Evolutionary conservation across 1,139 yeast genomes (phyloP).

Genomic region (Pichia inconspicua): DNA sequence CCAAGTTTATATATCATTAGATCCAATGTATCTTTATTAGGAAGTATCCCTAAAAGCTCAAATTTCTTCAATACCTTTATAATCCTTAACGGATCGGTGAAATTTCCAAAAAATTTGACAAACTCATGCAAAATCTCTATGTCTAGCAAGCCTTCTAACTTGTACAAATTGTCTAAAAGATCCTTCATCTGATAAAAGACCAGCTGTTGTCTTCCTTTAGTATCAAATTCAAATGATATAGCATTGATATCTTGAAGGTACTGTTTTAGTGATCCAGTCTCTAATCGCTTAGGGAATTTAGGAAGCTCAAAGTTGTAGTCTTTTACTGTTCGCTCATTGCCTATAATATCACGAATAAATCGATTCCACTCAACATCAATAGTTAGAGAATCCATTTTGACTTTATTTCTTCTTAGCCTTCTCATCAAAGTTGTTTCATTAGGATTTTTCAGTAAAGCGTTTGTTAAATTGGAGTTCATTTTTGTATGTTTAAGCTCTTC

Average conservation of each 20-base stretch:
- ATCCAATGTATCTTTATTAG: conserved; percentile 10
- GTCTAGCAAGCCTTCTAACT: conserved; percentile 8
- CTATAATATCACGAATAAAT: conserved; percentile 1
- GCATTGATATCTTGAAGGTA: conserved; percentile 5
- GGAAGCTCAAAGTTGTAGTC: conserved; percentile 5
- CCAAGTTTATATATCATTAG: conserved; percentile 5
- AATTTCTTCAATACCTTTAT: conserved; percentile 4
- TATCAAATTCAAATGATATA: conserved; percentile 4
- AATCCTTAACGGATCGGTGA: neutral
- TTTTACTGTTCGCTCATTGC: neutral
- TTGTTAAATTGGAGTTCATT: neutral
- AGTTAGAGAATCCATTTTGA: neutral
- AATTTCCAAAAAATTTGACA: conserved; percentile 6
- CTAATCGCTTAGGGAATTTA: conserved; percentile 1
- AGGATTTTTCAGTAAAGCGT: neutral
- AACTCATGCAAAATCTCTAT: conserved; percentile 8
- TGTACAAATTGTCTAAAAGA: conserved; percentile 2
- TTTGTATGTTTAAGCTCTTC: conserved; percentile 4
- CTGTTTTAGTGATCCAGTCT: neutral
- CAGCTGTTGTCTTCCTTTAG: neutral
- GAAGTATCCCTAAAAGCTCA: conserved; percentile 7
- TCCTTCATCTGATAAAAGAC: conserved; percentile 2
- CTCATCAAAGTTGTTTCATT: neutral
- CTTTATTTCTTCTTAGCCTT: neutral
- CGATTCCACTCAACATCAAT: neutral